Base-by-base conservation (phyloP, 106 monocot species). In the Dendrobium officinale region DNA sequence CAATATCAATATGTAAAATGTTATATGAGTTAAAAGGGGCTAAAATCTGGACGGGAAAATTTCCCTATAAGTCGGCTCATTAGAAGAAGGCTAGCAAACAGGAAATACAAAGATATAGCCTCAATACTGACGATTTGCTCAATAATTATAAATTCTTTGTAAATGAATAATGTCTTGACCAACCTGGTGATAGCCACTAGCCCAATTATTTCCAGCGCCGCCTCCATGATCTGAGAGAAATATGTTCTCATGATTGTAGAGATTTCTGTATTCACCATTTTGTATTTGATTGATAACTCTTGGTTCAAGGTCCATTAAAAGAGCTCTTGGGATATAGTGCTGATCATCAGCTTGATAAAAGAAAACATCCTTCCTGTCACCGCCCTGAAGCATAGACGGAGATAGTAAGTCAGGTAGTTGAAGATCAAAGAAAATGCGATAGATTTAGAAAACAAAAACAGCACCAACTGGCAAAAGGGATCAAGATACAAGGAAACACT, bases 311-410 rank as follows among this genome's bases (percentile, higher is more conserved):
- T 99, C 99, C 95, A 99, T 91, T 48, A 99, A 77, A 49, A 99
- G 88, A 83, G 99, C 95, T 42, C 99, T 79, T 64, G 99, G 99
- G 75, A 99, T 95, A 83, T 95, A 99, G 73, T 99, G 99, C 77
- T 99, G 99, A 82, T 99, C 99, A 87, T 99, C 99, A 78, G 99
- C 99, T 86, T 99, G 99, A 82, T 99, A 99, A 75, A 99, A 99
- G 86, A 99, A 99, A 20, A 99, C 99, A 85, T 99, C 99, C 75
- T 99, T 99, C 82, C 99, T 88, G 77, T 99, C 99, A 72, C 99
- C 98, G 75, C 98, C 98, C 99, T 95, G 86, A 44, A 83, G 56
- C 40, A 70, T 70, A 67, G 2, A 72, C 0, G n/a, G 42, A 44
- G 9, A 74, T 42, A 74, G 20, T 15, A 44, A 74, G 43, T 13